Conservation (phyloP, 208 protist genomes). For the Trichomonas vaginalis region DNA sequence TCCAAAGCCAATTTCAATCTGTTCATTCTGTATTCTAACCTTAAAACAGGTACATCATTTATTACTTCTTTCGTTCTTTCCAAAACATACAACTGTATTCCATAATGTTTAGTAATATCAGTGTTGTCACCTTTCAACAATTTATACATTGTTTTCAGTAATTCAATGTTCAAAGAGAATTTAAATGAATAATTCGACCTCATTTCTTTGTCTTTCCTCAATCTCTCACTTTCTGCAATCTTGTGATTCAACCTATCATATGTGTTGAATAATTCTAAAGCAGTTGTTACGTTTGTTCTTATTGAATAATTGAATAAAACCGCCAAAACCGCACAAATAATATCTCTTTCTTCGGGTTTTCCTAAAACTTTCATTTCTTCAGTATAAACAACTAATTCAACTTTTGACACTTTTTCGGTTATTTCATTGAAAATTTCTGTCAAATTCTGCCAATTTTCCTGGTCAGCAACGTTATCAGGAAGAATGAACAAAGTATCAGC, state of each 20-base stretch:
- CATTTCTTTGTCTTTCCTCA: not conserved
- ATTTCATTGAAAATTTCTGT: not conserved
- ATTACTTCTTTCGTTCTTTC: not conserved
- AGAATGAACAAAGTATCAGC: not conserved
- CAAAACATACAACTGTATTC: not conserved
- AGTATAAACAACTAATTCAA: not conserved
- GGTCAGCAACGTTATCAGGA: not conserved
- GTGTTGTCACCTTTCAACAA: not conserved
- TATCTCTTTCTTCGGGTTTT: not conserved
- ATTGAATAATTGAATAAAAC: not conserved
- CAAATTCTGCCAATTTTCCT: not conserved
- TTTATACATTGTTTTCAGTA: not conserved
- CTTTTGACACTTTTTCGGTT: not conserved
- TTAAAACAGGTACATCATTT: not conserved
- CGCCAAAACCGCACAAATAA: not conserved
- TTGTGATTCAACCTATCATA: not conserved
- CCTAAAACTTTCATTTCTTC: not conserved
- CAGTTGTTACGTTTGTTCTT: not conserved
- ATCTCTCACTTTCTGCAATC: not conserved
- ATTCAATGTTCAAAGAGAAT: not conserved
- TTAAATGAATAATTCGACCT: not conserved
- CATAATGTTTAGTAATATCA: not conserved
- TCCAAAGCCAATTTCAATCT: not conserved
- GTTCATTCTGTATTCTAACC: not conserved
- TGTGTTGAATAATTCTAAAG: not conserved